Percentiles rank a stretch among this genome's conserved stretches.
Evolutionary conservation across 1,284 basidiomycete genomes (phyloP).

Genomic region (Sporisorium scitamineum): DNA sequence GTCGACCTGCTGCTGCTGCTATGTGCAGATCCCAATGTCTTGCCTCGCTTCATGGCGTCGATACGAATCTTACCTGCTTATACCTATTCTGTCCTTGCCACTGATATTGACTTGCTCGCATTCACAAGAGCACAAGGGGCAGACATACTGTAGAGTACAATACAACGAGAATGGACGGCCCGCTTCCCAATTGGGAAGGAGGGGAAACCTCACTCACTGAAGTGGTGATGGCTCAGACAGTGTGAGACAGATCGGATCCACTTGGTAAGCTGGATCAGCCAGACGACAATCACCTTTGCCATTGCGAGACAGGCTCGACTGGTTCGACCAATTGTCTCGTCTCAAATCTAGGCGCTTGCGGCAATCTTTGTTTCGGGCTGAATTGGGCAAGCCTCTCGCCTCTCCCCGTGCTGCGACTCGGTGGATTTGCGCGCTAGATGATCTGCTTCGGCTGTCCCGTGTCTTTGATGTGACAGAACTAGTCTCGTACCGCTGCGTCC

Average conservation of each 20-base stretch:
- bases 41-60: too few species aligned
- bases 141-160: too few species aligned
- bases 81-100: neutral
- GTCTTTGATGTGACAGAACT: neutral
- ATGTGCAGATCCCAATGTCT: neutral
- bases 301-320: neutral
- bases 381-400: neutral
- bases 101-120: neutral
- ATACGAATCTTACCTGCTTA: too few species aligned
- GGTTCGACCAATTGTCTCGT: neutral
- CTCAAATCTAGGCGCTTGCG: neutral
- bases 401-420: neutral
- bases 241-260: neutral
- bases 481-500: neutral
- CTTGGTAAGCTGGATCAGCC: neutral
- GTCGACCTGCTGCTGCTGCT: constrained; percentile 19
- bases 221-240: neutral
- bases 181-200: neutral
- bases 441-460: constrained; percentile 6
- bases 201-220: neutral
- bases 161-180: too few species aligned
- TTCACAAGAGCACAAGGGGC: neutral
- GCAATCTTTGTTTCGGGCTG: constrained; percentile 4
- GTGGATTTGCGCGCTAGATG: neutral
- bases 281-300: neutral